phyloP scores from a whole-genome alignment of 2,329 filamentous ascomycete species.

The Botrytis aclada region DNA sequence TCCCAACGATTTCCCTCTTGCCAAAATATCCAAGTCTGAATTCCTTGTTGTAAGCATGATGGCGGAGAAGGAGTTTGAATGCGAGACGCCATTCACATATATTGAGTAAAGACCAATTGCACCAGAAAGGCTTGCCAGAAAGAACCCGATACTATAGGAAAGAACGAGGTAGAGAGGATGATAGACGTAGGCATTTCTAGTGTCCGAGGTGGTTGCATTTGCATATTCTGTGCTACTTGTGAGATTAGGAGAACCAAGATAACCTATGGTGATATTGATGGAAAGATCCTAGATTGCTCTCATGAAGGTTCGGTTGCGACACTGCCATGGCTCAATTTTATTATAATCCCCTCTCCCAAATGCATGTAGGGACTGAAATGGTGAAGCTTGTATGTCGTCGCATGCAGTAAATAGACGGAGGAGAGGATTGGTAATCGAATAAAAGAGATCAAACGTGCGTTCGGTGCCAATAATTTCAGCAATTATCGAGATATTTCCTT shows the following conservation, averaged over 20 bases:
- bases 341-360: too few species aligned
- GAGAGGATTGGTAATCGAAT: not conserved
- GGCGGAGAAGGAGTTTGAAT: not conserved
- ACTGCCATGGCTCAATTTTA: not conserved
- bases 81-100: not conserved
- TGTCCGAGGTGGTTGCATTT: too few species aligned
- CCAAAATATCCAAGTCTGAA: not conserved
- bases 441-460: too few species aligned
- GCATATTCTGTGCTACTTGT: too few species aligned
- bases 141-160: too few species aligned
- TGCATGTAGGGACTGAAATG: not conserved
- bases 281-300: not conserved
- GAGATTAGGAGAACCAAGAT: too few species aligned
- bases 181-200: too few species aligned
- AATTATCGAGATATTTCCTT: not conserved
- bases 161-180: too few species aligned
- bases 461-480: fast-evolving
- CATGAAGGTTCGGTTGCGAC: not conserved
- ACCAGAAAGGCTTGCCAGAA: too few species aligned
- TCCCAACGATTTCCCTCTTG: not conserved
- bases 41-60: not conserved
- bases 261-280: too few species aligned
- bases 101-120: not conserved
- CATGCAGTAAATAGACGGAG: not conserved
- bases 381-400: not conserved